Percentiles rank a stretch among this genome's conserved stretches.
These are phyloP conservation scores for Pachysandra terminalis DNA, from an alignment of 164 flowering plant genomes.

Conservation along the genomic window DNA sequence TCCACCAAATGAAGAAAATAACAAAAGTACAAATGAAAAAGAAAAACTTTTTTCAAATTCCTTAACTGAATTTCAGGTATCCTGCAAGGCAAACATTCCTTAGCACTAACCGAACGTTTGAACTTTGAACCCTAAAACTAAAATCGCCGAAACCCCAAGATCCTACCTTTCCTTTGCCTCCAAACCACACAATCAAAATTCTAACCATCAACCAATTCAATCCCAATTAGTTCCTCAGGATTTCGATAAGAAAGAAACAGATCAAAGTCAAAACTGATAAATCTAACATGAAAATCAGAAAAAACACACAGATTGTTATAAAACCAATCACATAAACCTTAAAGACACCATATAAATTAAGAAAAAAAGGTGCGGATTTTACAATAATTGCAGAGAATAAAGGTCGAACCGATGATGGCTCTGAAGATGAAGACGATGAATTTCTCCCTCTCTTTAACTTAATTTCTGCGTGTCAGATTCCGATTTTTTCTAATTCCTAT, in stretches of 20 bases:
- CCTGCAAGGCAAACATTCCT: no score
- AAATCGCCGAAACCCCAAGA: background rate
- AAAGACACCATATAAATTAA: background rate
- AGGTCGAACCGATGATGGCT: background rate
- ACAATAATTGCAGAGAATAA: conserved; percentile 7
- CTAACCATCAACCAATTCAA: conserved; percentile 1
- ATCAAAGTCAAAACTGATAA: background rate
- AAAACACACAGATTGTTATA: background rate
- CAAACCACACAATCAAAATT: conserved; percentile 10
- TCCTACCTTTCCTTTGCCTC: conserved; percentile 3
- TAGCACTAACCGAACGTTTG: background rate
- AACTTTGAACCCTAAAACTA: background rate
- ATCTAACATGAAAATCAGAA: no score
- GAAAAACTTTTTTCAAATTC: background rate
- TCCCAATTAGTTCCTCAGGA: background rate
- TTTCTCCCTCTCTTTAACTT: no score
- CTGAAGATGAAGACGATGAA: no score
- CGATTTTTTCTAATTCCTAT: no score
- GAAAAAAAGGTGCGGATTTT: conserved; percentile 18
- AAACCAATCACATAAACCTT: background rate
- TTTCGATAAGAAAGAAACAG: background rate
- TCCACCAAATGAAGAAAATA: background rate
- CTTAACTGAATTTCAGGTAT: background rate
- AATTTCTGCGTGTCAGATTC: no score
- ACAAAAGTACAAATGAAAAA: no score